phyloP scores from a whole-genome alignment of 495 filamentous ascomycete species.

The Neurospora sp. region DNA sequence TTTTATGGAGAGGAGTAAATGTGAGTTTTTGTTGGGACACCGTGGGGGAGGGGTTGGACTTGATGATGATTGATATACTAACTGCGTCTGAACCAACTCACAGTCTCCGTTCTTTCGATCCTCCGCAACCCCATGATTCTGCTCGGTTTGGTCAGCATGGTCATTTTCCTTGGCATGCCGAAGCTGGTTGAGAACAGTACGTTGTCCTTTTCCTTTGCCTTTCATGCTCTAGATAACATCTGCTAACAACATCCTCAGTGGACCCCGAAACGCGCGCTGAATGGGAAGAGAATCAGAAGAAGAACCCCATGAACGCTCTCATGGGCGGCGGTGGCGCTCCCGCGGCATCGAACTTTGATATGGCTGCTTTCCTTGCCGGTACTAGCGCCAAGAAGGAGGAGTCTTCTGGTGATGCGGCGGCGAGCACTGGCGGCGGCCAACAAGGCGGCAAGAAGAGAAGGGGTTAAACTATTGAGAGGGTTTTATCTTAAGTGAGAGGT shows the following conservation, averaged over 20 bases:
- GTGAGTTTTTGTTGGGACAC: slow-evolving; percentile 40
- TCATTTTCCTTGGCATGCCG: slow-evolving; percentile 77
- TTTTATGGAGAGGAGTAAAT: slow-evolving; percentile 59
- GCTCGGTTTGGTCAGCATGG: slow-evolving; percentile 70
- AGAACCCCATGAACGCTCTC: slow-evolving; percentile 47
- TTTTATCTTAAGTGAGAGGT: neutral
- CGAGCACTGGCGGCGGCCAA: neutral
- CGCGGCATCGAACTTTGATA: slow-evolving; percentile 53
- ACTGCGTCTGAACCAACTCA: neutral
- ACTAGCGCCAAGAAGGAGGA: slow-evolving; percentile 19
- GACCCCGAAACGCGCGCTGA: slow-evolving; percentile 88
- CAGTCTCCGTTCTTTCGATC: slow-evolving; percentile 51
- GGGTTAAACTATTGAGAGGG: neutral
- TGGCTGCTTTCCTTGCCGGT: slow-evolving; percentile 73
- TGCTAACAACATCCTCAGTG: slow-evolving; percentile 47
- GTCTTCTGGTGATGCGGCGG: slow-evolving; percentile 6
- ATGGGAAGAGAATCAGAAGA: slow-evolving; percentile 81
- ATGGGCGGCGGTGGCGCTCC: slow-evolving; percentile 32
- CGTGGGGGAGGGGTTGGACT: neutral
- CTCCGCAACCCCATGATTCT: slow-evolving; percentile 94
- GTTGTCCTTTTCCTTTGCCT: slow-evolving; percentile 23
- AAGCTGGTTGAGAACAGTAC: slow-evolving; percentile 92
- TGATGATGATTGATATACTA: neutral
- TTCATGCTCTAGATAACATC: neutral
- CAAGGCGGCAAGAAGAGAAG: neutral